Base-by-base conservation (phyloP, 2,329 filamentous ascomycete species). In the Ophiostoma pallidulum region DNA sequence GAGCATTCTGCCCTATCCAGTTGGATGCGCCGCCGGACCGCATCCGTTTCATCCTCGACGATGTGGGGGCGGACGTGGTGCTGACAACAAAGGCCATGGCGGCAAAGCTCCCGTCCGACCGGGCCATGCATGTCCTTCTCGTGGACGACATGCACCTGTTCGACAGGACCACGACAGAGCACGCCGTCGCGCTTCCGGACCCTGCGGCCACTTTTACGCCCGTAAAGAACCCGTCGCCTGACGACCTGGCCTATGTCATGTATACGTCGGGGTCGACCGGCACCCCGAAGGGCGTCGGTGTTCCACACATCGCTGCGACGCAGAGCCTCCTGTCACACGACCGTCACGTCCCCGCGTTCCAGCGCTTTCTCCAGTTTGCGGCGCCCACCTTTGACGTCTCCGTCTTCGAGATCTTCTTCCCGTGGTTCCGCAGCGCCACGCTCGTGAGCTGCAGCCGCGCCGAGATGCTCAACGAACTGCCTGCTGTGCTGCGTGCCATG, bases 371-470 rank as follows among this genome's bases (percentile, higher is more conserved):
- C 1, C 90, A 96, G 61, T 95, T 95, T 62, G 90, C 90, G 4
- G 84, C 88, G 3, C 87, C 90, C 1, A 95, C 89, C 0, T 96
- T 96, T 60, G 90, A 96, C 63, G 90, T 96, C 8, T 94, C 87
- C 0, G 83, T 95, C 6, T 96, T 96, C 61, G 90, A 96, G 61
- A 90, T 94, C 7, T 95, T 95, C 71, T 95, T 95, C 54, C 85
- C 90, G 0, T 68, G 90, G 14, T 83, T 81, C 52, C 73, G 87
- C 49, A 84, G 84, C 3, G 70, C 69, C 19, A 94, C 87, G 0
- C 67, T 96, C 2, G 77, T 91, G 41, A 77, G 78, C 47, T 87
- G 82, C 54, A 74, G 80, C 48, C 77, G 89, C 24, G 69, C 72
- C 41, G 70, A 77, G 29, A 78, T 95, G 70, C 71, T 96, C 36